Evolutionary conservation across 495 filamentous ascomycete species (phyloP).

Genomic region (Usnea hakonensis): DNA sequence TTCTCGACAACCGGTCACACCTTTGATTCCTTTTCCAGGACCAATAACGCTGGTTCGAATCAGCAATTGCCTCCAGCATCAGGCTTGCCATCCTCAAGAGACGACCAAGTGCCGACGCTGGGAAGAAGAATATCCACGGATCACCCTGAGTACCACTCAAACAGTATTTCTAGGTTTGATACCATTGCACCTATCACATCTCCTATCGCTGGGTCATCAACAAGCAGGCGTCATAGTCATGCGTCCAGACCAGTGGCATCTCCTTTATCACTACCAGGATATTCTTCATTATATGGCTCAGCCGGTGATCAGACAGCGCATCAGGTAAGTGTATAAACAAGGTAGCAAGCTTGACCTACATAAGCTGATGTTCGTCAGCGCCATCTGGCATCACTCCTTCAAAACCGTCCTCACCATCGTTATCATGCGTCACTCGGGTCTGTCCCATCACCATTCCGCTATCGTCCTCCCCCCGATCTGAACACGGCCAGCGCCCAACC

Average conservation of each 20-base stretch:
- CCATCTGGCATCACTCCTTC: conserved; percentile 16
- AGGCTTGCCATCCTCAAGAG: not conserved
- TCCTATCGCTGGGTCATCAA: not conserved
- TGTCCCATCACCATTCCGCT: conserved; percentile 12
- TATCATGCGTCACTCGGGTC: conserved; percentile 22
- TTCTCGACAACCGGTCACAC: conserved; percentile 2
- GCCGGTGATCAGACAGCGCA: conserved; percentile 18
- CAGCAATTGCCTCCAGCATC: not conserved
- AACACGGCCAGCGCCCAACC: conserved; percentile 26
- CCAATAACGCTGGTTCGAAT: conserved; percentile 1
- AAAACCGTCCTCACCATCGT: conserved; percentile 17
- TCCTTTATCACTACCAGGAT: conserved; percentile 12
- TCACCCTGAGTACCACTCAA: conserved; percentile 12
- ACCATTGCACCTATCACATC: conserved; percentile 1
- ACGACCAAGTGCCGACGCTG: not conserved
- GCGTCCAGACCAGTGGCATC: not conserved
- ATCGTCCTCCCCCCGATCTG: conserved; percentile 23
- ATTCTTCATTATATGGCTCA: conserved; percentile 21
- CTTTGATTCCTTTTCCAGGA: conserved; percentile 11
- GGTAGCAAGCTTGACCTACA: not conserved
- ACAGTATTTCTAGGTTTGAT: conserved; percentile 7
- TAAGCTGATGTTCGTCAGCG: conserved; percentile 14
- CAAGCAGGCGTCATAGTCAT: conserved; percentile 10
- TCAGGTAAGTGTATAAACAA: conserved; percentile 19
- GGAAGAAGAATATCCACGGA: conserved; percentile 5